These are phyloP conservation scores for Lanmaoa pseudosensibilis DNA, from an alignment of 768 basidiomycete genomes.

Conservation along the genomic window DNA sequence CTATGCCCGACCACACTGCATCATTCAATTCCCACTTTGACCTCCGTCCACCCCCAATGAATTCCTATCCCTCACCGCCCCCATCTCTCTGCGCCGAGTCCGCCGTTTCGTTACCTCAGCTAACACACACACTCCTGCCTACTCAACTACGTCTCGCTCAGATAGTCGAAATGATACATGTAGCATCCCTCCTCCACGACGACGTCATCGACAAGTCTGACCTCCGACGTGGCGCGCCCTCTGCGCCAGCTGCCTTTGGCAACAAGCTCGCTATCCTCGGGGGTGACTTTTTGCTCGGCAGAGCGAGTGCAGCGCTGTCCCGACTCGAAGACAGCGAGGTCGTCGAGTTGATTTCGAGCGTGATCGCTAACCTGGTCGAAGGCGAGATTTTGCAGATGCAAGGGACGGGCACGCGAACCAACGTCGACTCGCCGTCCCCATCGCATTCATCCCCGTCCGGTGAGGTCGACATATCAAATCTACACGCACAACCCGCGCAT, in stretches of 20 bases:
- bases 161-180: conserved; percentile 97
- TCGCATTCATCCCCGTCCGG: no score
- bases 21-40: conserved; percentile 65
- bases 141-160: conserved; percentile 92
- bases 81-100: conserved; percentile 19
- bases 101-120: conserved; percentile 32
- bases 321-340: conserved; percentile 86
- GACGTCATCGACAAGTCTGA: conserved; percentile 78
- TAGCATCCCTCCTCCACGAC: conserved; percentile 92
- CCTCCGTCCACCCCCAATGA: conserved; percentile 37
- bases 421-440: not conserved
- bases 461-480: conserved; percentile 36
- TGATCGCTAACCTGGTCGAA: conserved; percentile 95
- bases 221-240: conserved; percentile 66
- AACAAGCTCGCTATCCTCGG: conserved; percentile 94
- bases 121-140: conserved; percentile 53
- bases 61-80: conserved; percentile 29
- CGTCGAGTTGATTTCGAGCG: conserved; percentile 88
- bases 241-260: conserved; percentile 75
- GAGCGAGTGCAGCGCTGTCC: conserved; percentile 84
- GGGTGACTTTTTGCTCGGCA: conserved; percentile 93
- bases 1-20: conserved; percentile 73
- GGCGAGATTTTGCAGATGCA: conserved; percentile 86
- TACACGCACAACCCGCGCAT: conserved; percentile 41
- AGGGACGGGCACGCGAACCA: conserved; percentile 7